phyloP scores from a whole-genome alignment of 352 stramenopile species.

The Phytophthora cryptogea region DNA sequence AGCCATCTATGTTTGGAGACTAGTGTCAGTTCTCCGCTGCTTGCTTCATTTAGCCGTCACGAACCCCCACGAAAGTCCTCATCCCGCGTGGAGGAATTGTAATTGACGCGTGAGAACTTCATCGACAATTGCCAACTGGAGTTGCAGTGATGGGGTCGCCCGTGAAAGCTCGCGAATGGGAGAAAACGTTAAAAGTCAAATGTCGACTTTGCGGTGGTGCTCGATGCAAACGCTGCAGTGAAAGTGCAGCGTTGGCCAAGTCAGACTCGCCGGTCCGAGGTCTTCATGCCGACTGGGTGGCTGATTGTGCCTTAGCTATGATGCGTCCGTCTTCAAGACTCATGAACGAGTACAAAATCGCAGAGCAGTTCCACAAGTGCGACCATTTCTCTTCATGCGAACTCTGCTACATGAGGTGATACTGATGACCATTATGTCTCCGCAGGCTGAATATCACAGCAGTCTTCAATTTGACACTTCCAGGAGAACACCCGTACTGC shows the following conservation, averaged over 20 bases:
- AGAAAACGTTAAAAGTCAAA: constrained; percentile 83
- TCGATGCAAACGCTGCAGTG: constrained; percentile 87
- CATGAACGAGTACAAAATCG: constrained; percentile 84
- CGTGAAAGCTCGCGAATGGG: constrained; percentile 81
- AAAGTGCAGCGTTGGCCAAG: constrained; percentile 75
- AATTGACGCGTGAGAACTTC: neutral
- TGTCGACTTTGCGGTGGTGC: constrained; percentile 86
- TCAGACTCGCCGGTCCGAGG: constrained; percentile 72
- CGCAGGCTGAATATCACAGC: constrained; percentile 77
- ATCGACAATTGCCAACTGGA: constrained; percentile 2
- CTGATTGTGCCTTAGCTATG: constrained; percentile 87
- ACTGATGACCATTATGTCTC: constrained; percentile 3
- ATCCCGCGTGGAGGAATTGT: neutral
- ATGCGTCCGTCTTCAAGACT: constrained; percentile 86
- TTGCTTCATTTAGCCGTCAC: constrained; percentile 26
- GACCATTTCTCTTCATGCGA: constrained; percentile 4
- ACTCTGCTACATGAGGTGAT: neutral
- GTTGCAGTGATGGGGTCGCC: constrained; percentile 58
- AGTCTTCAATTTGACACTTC: constrained; percentile 91
- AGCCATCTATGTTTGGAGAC: constrained; percentile 3
- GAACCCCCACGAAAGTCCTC: neutral
- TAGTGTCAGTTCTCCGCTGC: neutral
- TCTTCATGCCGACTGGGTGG: constrained; percentile 89
- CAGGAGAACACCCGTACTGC: constrained; percentile 91
- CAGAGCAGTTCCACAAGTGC: constrained; percentile 80